These are phyloP conservation scores for Arachnopeziza araneosa DNA, from an alignment of 2,329 filamentous ascomycete species.

Conservation along the genomic window DNA sequence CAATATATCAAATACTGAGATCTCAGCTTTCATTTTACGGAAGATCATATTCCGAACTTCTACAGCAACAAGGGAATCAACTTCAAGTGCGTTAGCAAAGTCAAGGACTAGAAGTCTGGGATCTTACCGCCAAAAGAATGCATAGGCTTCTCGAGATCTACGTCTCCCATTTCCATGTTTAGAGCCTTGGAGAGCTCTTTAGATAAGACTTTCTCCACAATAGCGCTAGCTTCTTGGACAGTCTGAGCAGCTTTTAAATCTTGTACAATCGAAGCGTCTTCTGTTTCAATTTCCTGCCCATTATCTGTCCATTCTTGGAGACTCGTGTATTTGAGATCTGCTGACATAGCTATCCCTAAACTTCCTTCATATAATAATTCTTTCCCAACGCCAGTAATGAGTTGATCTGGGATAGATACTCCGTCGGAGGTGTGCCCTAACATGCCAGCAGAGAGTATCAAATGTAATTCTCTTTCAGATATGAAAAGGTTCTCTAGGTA, in stretches of 20 bases:
- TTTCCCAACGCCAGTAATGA: conserved; percentile 8
- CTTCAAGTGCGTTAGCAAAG: background rate
- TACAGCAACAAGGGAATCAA: conserved; percentile 2
- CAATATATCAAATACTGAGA: conserved; percentile 9
- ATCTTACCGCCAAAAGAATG: background rate
- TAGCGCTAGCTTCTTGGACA: background rate
- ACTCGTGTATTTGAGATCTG: conserved; percentile 3
- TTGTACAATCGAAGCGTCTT: background rate
- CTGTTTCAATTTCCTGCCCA: background rate
- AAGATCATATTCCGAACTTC: background rate
- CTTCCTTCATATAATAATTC: conserved; percentile 4
- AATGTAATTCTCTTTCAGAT: conserved; percentile 4
- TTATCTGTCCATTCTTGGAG: background rate
- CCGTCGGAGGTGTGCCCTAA: conserved; percentile 1
- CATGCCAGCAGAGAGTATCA: conserved; percentile 5
- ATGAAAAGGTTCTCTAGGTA: conserved; percentile 6
- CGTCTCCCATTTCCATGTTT: background rate
- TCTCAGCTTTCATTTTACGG: conserved; percentile 4
- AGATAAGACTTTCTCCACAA: background rate
- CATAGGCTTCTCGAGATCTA: background rate
- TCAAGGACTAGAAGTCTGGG: background rate
- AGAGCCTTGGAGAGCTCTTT: background rate
- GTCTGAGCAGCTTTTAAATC: background rate
- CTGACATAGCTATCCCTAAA: conserved; percentile 2
- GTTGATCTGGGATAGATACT: conserved; percentile 1